Percentiles rank a stretch among this genome's conserved stretches.
These are phyloP conservation scores for Neophaeococcomyces aloes DNA, from an alignment of 2,329 filamentous ascomycete species.

Conservation along the genomic window DNA sequence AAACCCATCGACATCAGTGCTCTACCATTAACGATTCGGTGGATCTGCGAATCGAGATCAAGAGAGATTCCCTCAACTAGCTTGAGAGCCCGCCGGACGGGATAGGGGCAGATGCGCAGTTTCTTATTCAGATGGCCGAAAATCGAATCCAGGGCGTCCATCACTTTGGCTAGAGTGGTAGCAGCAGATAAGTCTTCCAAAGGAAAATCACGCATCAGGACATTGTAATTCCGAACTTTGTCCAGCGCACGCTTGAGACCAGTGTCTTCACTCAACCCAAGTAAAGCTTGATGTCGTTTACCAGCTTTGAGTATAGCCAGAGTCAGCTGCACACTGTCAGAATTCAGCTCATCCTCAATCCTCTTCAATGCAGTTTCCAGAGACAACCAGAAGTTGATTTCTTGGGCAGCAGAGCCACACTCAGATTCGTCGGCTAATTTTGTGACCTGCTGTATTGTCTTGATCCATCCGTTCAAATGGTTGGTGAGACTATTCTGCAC, in stretches of 20 bases:
- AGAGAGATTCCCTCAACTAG: slow-evolving; percentile 95
- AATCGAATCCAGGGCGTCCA: slow-evolving; percentile 79
- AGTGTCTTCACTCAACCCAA: slow-evolving; percentile 93
- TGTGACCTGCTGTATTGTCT: slow-evolving; percentile 92
- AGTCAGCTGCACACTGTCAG: slow-evolving; percentile 80
- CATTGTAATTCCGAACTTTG: slow-evolving; percentile 95
- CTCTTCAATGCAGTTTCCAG: slow-evolving; percentile 91
- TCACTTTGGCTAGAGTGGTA: slow-evolving; percentile 75
- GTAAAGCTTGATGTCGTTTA: slow-evolving; percentile 94
- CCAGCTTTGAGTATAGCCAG: slow-evolving; percentile 92
- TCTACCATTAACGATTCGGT: slow-evolving; percentile 72
- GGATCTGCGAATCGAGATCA: slow-evolving; percentile 78
- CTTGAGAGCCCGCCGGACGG: slow-evolving; percentile 77
- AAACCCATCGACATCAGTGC: slow-evolving; percentile 88
- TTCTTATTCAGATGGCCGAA: slow-evolving; percentile 97
- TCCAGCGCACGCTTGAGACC: slow-evolving; percentile 93
- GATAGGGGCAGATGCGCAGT: slow-evolving; percentile 89
- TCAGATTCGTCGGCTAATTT: slow-evolving; percentile 73
- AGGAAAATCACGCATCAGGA: slow-evolving; percentile 96
- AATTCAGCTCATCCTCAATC: slow-evolving; percentile 78
- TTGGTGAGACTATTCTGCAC: slow-evolving; percentile 91
- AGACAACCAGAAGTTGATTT: slow-evolving; percentile 98
- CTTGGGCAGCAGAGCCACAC: slow-evolving; percentile 75
- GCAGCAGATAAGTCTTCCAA: slow-evolving; percentile 89
- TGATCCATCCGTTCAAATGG: slow-evolving; percentile 96